Evolutionary conservation across 106 monocot genomes (phyloP).

Genomic region (Platanthera zijinensis): DNA sequence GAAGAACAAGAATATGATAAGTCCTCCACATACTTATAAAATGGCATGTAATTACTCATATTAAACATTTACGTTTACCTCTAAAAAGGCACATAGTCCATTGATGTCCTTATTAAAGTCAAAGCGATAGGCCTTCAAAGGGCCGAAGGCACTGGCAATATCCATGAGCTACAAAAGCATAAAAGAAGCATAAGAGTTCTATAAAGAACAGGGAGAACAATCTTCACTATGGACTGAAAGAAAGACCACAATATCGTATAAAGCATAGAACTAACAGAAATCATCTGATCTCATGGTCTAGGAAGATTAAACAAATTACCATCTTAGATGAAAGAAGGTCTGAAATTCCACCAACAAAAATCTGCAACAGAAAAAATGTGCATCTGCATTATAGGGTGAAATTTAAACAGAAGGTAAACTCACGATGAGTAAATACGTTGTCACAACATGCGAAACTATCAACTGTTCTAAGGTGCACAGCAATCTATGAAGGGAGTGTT

Average conservation of each 20-base stretch:
- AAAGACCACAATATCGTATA: background rate
- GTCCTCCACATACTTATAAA: background rate
- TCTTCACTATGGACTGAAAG: background rate
- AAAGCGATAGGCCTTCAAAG: conserved; percentile 62
- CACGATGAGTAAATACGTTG: background rate
- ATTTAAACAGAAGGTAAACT: background rate
- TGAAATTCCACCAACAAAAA: conserved; percentile 87
- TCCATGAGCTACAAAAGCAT: conserved; percentile 56
- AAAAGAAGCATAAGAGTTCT: conserved; percentile 10
- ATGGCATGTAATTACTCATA: background rate
- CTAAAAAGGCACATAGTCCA: conserved; percentile 71
- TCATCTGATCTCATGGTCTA: background rate
- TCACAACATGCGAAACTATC: background rate
- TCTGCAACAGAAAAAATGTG: conserved; percentile 36
- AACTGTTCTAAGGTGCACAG: background rate
- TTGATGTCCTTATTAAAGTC: conserved; percentile 53
- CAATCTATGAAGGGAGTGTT: background rate
- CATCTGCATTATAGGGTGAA: background rate
- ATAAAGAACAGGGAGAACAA: background rate
- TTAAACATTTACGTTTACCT: conserved; percentile 37
- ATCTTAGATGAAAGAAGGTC: conserved; percentile 56
- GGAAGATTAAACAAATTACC: conserved; percentile 34
- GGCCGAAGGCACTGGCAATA: conserved; percentile 64
- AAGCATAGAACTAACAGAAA: background rate
- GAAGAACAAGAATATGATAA: conserved; percentile 3